Percentiles rank a stretch among this genome's conserved stretches.
phyloP scores from a whole-genome alignment of 495 filamentous ascomycete species.

The Parathielavia appendiculata region DNA sequence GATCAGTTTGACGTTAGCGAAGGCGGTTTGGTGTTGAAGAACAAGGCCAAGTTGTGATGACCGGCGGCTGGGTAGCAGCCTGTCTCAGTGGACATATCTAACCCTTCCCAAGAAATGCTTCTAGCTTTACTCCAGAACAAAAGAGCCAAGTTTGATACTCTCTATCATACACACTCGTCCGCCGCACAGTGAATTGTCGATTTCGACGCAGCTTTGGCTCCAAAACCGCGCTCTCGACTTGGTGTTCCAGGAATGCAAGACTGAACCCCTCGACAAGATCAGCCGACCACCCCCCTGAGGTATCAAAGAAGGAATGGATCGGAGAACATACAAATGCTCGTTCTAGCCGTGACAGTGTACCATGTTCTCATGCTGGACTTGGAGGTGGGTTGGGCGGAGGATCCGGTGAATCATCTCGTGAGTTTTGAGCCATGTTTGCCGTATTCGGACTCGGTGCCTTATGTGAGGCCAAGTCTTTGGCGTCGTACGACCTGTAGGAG shows the following conservation, averaged over 20 bases:
- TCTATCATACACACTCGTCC: neutral
- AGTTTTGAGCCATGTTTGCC: neutral
- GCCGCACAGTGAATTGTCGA: no score
- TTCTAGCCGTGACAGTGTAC: neutral
- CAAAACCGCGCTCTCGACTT: no score
- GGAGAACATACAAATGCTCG: no score
- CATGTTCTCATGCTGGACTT: slow-evolving; percentile 6
- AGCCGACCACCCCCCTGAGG: no score
- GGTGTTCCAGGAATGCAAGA: no score
- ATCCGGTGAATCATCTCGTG: slow-evolving; percentile 3
- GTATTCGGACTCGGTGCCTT: neutral
- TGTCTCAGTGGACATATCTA: neutral
- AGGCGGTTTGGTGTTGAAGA: slow-evolving; percentile 52
- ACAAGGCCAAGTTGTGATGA: slow-evolving; percentile 48
- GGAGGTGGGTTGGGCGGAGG: slow-evolving; percentile 16
- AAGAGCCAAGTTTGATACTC: neutral
- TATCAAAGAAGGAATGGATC: no score
- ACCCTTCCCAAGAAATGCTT: neutral
- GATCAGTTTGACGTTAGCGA: slow-evolving; percentile 61
- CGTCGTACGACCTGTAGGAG: neutral
- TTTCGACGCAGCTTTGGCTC: no score
- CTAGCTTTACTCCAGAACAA: neutral
- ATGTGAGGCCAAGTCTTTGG: neutral
- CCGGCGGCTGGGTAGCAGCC: neutral
- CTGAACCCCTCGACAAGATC: no score